Conservation (phyloP, 2,329 filamentous ascomycete species). For the Pyrenophora seminiperda region DNA sequence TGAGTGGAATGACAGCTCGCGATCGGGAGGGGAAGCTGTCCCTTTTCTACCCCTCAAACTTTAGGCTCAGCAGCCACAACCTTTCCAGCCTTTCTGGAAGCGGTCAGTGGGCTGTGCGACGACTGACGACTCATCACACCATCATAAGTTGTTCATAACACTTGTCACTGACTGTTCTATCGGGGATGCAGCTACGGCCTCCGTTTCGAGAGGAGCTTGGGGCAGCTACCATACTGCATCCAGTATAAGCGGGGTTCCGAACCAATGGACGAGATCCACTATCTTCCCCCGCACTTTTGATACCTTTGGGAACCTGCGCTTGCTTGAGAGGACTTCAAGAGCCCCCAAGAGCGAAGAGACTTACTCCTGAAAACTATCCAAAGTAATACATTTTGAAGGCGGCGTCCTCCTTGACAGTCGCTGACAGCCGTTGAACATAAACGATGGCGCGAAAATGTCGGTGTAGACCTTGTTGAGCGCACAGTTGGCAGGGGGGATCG, state of each 20-base stretch:
- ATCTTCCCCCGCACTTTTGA: constrained; percentile 20
- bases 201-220: constrained; percentile 19
- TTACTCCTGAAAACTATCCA: neutral
- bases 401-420: too few species aligned
- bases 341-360: constrained; percentile 5
- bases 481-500: constrained; percentile 17
- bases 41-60: constrained; percentile 16
- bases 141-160: constrained; percentile 7
- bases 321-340: neutral
- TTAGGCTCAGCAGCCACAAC: constrained; percentile 3
- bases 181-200: constrained; percentile 19
- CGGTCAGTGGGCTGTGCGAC: constrained; percentile 17
- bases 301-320: neutral
- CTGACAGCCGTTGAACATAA: neutral
- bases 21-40: constrained; percentile 21
- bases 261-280: constrained; percentile 19
- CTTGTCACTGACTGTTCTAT: constrained; percentile 9
- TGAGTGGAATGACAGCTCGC: constrained; percentile 6
- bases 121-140: constrained; percentile 12
- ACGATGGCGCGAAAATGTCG: constrained; percentile 23
- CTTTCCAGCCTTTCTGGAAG: constrained; percentile 10
- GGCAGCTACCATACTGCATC: constrained; percentile 2
- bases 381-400: too few species aligned
- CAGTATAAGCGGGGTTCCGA: constrained; percentile 7
- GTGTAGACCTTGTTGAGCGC: constrained; percentile 22